Evolutionary conservation across 2,329 filamentous ascomycete genomes (phyloP), one percentile per base, ranked within the genome.

Genomic region (Exophiala aquamarina): DNA sequence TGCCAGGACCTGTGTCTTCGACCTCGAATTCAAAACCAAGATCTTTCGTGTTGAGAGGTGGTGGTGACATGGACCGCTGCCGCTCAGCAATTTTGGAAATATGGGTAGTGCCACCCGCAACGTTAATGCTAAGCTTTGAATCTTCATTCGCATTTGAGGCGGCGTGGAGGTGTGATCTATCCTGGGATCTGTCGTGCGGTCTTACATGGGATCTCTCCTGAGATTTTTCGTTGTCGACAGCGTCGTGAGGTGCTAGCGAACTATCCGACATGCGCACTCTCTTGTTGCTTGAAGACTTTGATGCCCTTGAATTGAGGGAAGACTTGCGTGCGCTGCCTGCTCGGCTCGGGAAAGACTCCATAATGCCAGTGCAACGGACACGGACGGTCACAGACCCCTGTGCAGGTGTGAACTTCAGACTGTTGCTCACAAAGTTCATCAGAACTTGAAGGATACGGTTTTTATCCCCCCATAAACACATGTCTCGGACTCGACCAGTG

Each of bases 381-480:
- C 82, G 80, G 7, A 95, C 78, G 19, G 82, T 77, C 3, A 96
- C 87, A 21, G 76, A 84, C 6, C 90, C 90, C 1, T 83, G 83
- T 5, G 81, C 67, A 0, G 89, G 87, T 0, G 91, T 95, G 61
- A 96, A 95, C 64, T 96, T 96, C 34, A 95, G 71, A 64, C 86
- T 89, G 70, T 96, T 96, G 66, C 87, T 91, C 37, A 95, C 89
- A 23, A 96, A 74, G 62, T 95, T 95, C 72, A 94, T 95, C 37
- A 95, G 81, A n/a, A 95, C 87, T 64, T 95, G 91, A 19, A 95
- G 70, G 31, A 95, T 93, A 35, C 91, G 78, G 61, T 95, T 89
- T 57, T 93, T 87, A 59, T 96, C 91, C n/a, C 91, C 91, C 82
- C 88, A 93, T 1, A 96, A 72, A 41, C 87, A 84, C 84, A 94